Evolutionary conservation across 108 stramenopile genomes (phyloP), one percentile per base, ranked within the genome.

Genomic region (Nitzschia inconspicua): DNA sequence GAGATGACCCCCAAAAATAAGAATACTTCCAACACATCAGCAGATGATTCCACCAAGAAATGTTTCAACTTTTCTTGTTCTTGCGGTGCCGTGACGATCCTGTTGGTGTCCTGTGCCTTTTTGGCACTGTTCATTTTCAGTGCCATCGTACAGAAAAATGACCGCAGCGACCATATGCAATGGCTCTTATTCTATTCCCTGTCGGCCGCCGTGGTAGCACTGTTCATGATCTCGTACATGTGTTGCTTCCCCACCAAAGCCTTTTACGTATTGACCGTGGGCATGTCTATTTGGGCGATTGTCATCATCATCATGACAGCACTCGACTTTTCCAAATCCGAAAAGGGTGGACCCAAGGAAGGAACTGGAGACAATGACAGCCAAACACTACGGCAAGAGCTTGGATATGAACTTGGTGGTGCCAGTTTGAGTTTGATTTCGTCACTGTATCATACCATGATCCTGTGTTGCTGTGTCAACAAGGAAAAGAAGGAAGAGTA

Each of bases 161-260:
- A n/a, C n/a, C n/a, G n/a, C n/a, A n/a, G n/a, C n/a, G n/a, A n/a
- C n/a, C n/a, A n/a, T n/a, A n/a, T n/a, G n/a, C n/a, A n/a, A n/a
- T n/a, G n/a, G n/a, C n/a, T n/a, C n/a, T n/a, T n/a, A n/a, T n/a
- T n/a, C n/a, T n/a, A n/a, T n/a, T n/a, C n/a, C n/a, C n/a, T n/a
- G n/a, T n/a, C n/a, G n/a, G 63, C 63, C 4, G 44, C 43, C n/a
- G 29, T 72, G 26, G 43, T 58, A 25, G 71, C 51, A 14, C 23
- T 59, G 16, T 72, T 65, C 30, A 36, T 72, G 39, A n/a, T 55
- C 20, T 47, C 64, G 2, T 53, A 49, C 36, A 41, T 52, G 24
- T 57, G 44, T 26, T 72, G 63, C 26, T 72, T 72, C 35, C 71
- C 71, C 11, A 22, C 35, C 3, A 53, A 58, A 32, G 49, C 56